phyloP scores from a whole-genome alignment of 495 filamentous ascomycete genomes.

The Daldinia grandis region DNA sequence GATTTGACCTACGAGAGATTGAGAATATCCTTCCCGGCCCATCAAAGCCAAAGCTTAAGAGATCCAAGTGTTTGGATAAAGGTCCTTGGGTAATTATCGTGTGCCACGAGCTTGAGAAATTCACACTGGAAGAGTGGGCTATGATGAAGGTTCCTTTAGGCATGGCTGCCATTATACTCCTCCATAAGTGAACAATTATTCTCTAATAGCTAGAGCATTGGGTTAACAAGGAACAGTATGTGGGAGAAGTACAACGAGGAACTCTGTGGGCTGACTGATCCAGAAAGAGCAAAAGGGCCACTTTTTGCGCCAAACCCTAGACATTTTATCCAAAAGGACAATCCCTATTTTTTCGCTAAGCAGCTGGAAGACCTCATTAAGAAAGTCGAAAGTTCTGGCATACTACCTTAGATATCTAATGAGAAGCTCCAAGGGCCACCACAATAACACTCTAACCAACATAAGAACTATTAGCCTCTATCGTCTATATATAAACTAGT shows the following conservation, averaged over 20 bases:
- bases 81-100: constrained; percentile 57
- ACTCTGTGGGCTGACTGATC: constrained; percentile 52
- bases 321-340: constrained; percentile 62
- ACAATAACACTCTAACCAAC: no score
- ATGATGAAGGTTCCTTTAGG: constrained; percentile 41
- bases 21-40: constrained; percentile 50
- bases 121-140: constrained; percentile 52
- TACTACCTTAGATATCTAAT: not conserved
- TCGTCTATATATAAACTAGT: no score
- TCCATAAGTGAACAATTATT: constrained; percentile 29
- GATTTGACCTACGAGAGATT: constrained; percentile 55
- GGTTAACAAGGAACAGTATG: constrained; percentile 45
- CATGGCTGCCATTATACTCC: constrained; percentile 35
- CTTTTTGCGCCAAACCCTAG: constrained; percentile 54
- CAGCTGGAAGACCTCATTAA: constrained; percentile 50
- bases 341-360: constrained; percentile 55
- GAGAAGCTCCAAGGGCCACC: not conserved
- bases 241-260: constrained; percentile 60
- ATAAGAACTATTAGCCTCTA: no score
- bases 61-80: constrained; percentile 44
- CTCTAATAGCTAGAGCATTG: constrained; percentile 47
- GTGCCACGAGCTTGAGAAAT: constrained; percentile 57
- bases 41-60: constrained; percentile 31
- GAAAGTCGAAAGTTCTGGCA: constrained; percentile 30
- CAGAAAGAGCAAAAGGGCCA: constrained; percentile 54